Evolutionary conservation across 306 rosid species (phyloP), one percentile per base, ranked within the genome.

Genomic region (Parietaria judaica): DNA sequence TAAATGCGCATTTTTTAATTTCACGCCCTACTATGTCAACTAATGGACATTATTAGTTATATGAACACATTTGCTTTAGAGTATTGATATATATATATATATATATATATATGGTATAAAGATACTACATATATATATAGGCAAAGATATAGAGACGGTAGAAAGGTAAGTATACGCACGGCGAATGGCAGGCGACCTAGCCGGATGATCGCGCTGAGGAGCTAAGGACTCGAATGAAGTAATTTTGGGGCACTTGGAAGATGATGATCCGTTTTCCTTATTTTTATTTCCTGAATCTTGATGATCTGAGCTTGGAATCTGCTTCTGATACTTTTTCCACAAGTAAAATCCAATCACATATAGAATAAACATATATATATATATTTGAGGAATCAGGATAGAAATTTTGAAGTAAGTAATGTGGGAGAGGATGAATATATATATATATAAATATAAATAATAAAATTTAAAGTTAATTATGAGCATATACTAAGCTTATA

Each of bases 131-230:
- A 23, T 23, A 23, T 41, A 41, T 41, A 41, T 41, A 8, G 7
- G 45, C 45, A 8, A 41, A 41, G 7, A 41, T 8, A 41, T 41
- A 0, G 45, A 5, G 45, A 41, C 1, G 9, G 6, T 11, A 12
- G n/a, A 31, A 14, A 36, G 60, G 61, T 47, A 68, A 65, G 51
- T 59, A 44, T 67, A 78, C 99, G 81, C 61, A 92, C 99, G 97
- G 69, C 84, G 90, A 74, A 88, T 82, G 10, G 96, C 89, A 68
- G 94, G 82, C 67, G 86, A 70, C 78, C 88, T 84, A 15, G 50
- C 36, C 11, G 89, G 77, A 69, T 79, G 90, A 64, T 88, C 84
- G 54, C 68, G 84, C 76, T 90, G 53, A 49, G 3, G 14, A 10
- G 53, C 81, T 11, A 74, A 39, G 61, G 83, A 15, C 57, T 84